A percentile compares a stretch with the other conserved stretches of the same genome.
phyloP scores from a whole-genome alignment of 1,284 basidiomycete genomes.

The Cutaneotrichosporon sp. region DNA sequence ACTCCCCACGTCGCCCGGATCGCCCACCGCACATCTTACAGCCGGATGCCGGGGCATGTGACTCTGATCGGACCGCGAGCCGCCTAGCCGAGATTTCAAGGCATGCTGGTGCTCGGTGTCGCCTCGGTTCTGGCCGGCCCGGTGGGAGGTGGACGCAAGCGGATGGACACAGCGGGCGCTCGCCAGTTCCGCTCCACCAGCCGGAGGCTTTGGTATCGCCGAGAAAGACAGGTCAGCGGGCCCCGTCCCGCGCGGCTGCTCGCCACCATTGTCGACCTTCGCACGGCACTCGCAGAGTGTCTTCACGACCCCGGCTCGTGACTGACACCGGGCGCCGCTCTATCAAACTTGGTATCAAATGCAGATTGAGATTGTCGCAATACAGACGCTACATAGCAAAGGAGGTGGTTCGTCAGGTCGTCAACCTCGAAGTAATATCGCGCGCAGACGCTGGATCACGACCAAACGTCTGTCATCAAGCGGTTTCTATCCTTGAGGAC shows the following conservation, averaged over 20 bases:
- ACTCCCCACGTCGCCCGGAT: neutral
- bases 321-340: neutral
- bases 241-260: no score
- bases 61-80: neutral
- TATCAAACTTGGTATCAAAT: constrained; percentile 6
- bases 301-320: neutral
- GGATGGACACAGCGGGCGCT: neutral
- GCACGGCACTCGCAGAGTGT: neutral
- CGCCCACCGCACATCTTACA: neutral
- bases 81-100: neutral
- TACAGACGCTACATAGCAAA: neutral
- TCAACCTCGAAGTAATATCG: no score
- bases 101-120: neutral
- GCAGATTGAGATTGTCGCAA: constrained; percentile 3
- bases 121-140: no score
- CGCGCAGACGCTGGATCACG: constrained; percentile 28
- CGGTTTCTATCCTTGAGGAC: constrained; percentile 79
- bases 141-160: no score
- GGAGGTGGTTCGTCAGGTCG: no score
- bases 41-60: neutral
- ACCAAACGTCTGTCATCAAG: constrained; percentile 50
- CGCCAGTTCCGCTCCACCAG: no score
- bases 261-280: no score
- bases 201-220: no score
- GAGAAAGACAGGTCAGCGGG: no score